Base-by-base conservation (phyloP, 345 rosid genomes). In the Murraya koenigii region DNA sequence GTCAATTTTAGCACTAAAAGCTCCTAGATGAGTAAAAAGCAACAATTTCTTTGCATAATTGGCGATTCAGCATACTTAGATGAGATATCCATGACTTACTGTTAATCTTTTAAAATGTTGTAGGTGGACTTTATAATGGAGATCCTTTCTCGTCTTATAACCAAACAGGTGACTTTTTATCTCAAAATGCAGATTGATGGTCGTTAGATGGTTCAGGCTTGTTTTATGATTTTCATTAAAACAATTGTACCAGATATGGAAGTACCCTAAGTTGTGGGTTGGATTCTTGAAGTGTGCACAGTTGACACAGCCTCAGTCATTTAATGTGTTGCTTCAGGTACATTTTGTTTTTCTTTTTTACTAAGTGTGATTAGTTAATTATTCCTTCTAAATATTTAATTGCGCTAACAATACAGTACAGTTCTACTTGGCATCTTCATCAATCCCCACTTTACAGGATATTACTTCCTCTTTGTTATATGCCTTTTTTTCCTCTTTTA, bases 221-320 rank as follows among this genome's bases (percentile, higher is more conserved):
- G 3, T 58, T 33, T 64, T 78, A 63, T 70, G 26, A 71, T 74
- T 64, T 64, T 63, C 54, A 81, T 47, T 66, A 77, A 61, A 59
- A 78, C 69, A 69, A 49, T 35, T 82, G 39, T 81, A 78, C 79
- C 93, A 96, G 99, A 94, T 96, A 85, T 96, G 99, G 99, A 91
- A 96, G 82, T 84, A 89, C 73, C 98, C 99, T 13, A 96, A 96
- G 85, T 83, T 96, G 84, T 96, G 99, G 99, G 99, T 94, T 39
- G 99, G 99, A 70, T 96, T 94, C 83, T 87, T 96, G 89, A 94
- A 91, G 86, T 96, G 99, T 75, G 97, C 97, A 54, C 84, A 76
- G 69, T 83, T 87, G 90, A 89, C 92, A 62, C 93, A 91, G 89
- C 98, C 99, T 77, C 98, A 91, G 66, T 96, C 98, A 75, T 92